phyloP scores from a whole-genome alignment of 2,329 filamentous ascomycete genomes.

The Xylariaceae sp. region DNA sequence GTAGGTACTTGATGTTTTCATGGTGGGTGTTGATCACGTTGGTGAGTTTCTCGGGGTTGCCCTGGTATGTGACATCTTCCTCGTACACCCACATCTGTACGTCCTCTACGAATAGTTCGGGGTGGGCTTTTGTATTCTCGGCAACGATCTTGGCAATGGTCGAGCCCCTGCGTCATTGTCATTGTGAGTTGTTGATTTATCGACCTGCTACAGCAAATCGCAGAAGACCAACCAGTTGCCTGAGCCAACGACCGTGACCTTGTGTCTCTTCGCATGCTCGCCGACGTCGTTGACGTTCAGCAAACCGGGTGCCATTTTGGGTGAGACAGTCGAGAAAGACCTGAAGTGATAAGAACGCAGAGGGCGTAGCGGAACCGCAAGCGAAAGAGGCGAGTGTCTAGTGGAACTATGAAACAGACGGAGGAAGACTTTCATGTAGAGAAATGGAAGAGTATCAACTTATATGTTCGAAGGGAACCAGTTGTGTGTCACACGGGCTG shows the following conservation, averaged over 20 bases:
- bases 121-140: slow-evolving; percentile 79
- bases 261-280: slow-evolving; percentile 77
- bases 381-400: slow-evolving; percentile 2
- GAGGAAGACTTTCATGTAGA: slow-evolving; percentile 13
- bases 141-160: slow-evolving; percentile 97
- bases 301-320: slow-evolving; percentile 30
- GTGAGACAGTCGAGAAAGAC: slow-evolving; percentile 15
- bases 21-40: slow-evolving; percentile 85
- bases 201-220: neutral
- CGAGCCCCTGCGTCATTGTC: slow-evolving; percentile 66
- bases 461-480: no score
- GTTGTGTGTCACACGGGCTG: neutral
- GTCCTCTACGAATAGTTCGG: slow-evolving; percentile 77
- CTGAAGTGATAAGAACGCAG: slow-evolving; percentile 4
- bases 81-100: slow-evolving; percentile 99
- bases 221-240: slow-evolving; percentile 76
- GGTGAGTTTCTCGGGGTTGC: slow-evolving; percentile 81
- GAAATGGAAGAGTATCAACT: no score
- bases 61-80: slow-evolving; percentile 72
- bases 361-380: slow-evolving; percentile 2
- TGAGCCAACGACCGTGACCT: slow-evolving; percentile 89
- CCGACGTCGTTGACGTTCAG: slow-evolving; percentile 44
- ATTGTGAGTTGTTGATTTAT: neutral
- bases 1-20: slow-evolving; percentile 98
- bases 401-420: slow-evolving; percentile 2